These are phyloP conservation scores for Penicillium sp. DNA, from an alignment of 2,329 filamentous ascomycete genomes.

Conservation along the genomic window DNA sequence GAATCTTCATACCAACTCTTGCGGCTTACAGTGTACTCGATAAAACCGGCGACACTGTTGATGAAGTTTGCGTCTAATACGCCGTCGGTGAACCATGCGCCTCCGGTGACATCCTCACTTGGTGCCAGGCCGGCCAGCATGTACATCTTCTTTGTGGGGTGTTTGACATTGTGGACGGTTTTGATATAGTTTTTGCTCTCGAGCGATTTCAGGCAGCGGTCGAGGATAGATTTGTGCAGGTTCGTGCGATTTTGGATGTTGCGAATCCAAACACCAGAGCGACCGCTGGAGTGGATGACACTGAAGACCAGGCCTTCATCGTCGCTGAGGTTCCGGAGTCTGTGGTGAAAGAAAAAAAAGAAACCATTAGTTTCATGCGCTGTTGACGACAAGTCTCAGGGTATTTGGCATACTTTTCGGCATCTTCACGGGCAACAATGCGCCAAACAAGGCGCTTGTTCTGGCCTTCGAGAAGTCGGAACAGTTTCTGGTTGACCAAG, in stretches of 20 bases:
- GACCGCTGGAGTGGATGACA: slow-evolving; percentile 81
- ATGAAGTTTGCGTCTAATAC: slow-evolving; percentile 89
- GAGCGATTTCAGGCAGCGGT: slow-evolving; percentile 79
- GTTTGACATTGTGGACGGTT: slow-evolving; percentile 87
- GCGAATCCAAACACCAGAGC: slow-evolving; percentile 88
- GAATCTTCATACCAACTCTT: slow-evolving; percentile 67
- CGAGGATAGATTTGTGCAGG: slow-evolving; percentile 80
- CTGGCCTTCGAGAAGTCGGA: slow-evolving; percentile 46
- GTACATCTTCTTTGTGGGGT: slow-evolving; percentile 91
- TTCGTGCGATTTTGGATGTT: slow-evolving; percentile 77
- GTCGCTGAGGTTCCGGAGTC: slow-evolving; percentile 51
- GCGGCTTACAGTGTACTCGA: slow-evolving; percentile 71
- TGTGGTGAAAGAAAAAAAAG: slow-evolving; percentile 11
- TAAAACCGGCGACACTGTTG: slow-evolving; percentile 68
- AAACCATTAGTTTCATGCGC: slow-evolving; percentile 9
- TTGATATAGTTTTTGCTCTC: slow-evolving; percentile 81
- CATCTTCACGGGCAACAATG: slow-evolving; percentile 49
- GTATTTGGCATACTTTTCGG: slow-evolving; percentile 44
- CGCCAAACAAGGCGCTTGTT: slow-evolving; percentile 50
- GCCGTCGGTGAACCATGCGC: slow-evolving; percentile 91
- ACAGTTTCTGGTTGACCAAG: slow-evolving; percentile 48
- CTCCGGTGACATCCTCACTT: slow-evolving; percentile 86
- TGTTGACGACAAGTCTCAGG: neutral
- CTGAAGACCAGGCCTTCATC: slow-evolving; percentile 86
- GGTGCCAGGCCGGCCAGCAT: slow-evolving; percentile 84